Conservation (phyloP, 108 stramenopile genomes). For the Discostella stelligeroides region DNA sequence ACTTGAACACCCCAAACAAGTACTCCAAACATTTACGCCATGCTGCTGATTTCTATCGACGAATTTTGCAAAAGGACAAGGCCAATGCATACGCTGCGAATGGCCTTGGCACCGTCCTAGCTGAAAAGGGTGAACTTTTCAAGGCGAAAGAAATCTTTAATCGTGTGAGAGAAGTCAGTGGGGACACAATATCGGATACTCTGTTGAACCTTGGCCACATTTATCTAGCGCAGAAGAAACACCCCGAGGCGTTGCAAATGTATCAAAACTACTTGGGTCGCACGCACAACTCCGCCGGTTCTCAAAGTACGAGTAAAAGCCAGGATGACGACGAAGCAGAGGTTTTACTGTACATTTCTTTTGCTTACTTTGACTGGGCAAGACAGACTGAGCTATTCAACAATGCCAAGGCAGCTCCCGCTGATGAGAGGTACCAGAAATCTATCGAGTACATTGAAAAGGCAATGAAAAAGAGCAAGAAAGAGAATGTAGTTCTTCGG, state of each 20-base stretch:
- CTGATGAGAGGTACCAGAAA: conserved; percentile 83
- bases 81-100: conserved; percentile 91
- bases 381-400: conserved; percentile 83
- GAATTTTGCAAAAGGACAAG: conserved; percentile 79
- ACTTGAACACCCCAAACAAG: conserved; percentile 64
- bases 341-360: conserved; percentile 83
- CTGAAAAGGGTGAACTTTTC: conserved; percentile 86
- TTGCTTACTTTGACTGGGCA: conserved; percentile 91
- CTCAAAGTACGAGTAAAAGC: conserved; percentile 78
- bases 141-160: conserved; percentile 89
- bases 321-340: conserved; percentile 79
- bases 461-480: conserved; percentile 66
- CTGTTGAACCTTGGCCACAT: conserved; percentile 88
- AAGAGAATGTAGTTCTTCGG: conserved; percentile 63
- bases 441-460: conserved; percentile 76
- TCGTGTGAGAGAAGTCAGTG: conserved; percentile 83
- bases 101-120: conserved; percentile 84
- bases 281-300: conserved; percentile 62
- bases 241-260: conserved; percentile 88
- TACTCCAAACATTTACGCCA: conserved; percentile 82
- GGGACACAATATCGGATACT: conserved; percentile 80
- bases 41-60: conserved; percentile 76
- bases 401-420: conserved; percentile 83
- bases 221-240: conserved; percentile 84
- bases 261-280: conserved; percentile 87